A percentile compares a stretch with the other conserved stretches of the same genome.
Conservation (phyloP, 805 yeast species). For the Millerozyma acaciae region DNA sequence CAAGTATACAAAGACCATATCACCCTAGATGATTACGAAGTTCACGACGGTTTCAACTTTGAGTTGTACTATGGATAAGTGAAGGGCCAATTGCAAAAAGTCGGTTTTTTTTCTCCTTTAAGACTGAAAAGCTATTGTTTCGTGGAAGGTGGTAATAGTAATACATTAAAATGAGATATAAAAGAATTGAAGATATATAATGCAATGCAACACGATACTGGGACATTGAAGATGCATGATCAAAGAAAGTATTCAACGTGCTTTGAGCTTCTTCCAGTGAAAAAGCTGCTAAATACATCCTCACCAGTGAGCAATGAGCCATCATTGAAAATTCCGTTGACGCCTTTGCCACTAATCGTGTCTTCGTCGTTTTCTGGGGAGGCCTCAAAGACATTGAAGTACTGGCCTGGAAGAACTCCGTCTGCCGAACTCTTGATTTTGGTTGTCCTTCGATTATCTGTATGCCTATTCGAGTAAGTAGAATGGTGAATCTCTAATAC, state of each 20-base stretch:
- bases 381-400: constrained; percentile 93
- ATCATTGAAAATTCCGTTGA: constrained; percentile 30
- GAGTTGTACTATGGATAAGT: constrained; percentile 70
- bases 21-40: constrained; percentile 88
- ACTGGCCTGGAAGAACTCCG: constrained; percentile 47
- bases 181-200: background rate
- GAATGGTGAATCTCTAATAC: constrained; percentile 73
- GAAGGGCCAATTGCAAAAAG: no score
- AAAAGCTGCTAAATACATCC: constrained; percentile 25
- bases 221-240: no score
- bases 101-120: background rate
- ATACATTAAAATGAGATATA: background rate
- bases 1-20: constrained; percentile 85
- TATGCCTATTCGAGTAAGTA: constrained; percentile 34
- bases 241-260: constrained; percentile 52
- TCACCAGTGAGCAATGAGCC: constrained; percentile 13
- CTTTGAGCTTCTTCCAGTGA: constrained; percentile 23
- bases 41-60: constrained; percentile 82
- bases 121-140: background rate
- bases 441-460: background rate
- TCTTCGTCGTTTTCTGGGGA: constrained; percentile 87
- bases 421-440: constrained; percentile 5
- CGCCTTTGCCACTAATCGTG: constrained; percentile 37
- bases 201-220: no score
- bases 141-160: background rate